Percentiles rank a stretch among this genome's conserved stretches.
Conservation (phyloP, 2,329 filamentous ascomycete species). For the Fusarium pilosicola region DNA sequence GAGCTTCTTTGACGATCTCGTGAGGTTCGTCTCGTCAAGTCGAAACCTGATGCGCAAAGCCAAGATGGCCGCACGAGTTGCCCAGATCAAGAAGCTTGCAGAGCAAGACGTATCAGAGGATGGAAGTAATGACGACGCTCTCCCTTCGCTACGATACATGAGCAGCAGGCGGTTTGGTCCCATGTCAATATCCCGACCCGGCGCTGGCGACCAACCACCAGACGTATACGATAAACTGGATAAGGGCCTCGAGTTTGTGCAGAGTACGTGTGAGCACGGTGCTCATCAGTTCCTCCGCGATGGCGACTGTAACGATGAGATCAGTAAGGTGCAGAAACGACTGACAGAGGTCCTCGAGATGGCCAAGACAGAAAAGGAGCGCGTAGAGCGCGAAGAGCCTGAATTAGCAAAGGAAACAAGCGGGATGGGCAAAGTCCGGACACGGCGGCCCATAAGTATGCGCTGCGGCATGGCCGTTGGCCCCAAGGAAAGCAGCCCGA, state of each 20-base stretch:
- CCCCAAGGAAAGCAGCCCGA: conserved; percentile 41
- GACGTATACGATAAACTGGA: conserved; percentile 79
- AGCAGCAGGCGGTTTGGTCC: conserved; percentile 47
- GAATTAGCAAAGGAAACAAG: conserved; percentile 52
- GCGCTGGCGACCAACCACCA: conserved; percentile 39
- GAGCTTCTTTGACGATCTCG: conserved; percentile 81
- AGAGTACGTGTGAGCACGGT: conserved; percentile 83
- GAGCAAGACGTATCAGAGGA: conserved; percentile 67
- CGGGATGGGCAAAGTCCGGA: conserved; percentile 57
- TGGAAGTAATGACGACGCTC: conserved; percentile 54
- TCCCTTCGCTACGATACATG: conserved; percentile 55
- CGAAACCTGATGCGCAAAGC: conserved; percentile 88
- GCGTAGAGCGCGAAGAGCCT: conserved; percentile 63
- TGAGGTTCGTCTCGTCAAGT: conserved; percentile 81
- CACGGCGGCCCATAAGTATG: conserved; percentile 64
- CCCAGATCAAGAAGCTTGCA: conserved; percentile 69
- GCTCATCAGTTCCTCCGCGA: conserved; percentile 91
- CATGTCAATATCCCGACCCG: conserved; percentile 43
- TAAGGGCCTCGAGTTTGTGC: conserved; percentile 80
- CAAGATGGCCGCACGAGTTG: conserved; percentile 82
- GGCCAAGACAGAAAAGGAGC: conserved; percentile 68
- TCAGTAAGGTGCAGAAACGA: conserved; percentile 73
- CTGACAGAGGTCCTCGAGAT: conserved; percentile 71
- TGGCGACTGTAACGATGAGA: conserved; percentile 84
- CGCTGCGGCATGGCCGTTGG: conserved; percentile 55